Evolutionary conservation across 2,329 filamentous ascomycete species (phyloP).

Genomic region (Cordyceps javanica): DNA sequence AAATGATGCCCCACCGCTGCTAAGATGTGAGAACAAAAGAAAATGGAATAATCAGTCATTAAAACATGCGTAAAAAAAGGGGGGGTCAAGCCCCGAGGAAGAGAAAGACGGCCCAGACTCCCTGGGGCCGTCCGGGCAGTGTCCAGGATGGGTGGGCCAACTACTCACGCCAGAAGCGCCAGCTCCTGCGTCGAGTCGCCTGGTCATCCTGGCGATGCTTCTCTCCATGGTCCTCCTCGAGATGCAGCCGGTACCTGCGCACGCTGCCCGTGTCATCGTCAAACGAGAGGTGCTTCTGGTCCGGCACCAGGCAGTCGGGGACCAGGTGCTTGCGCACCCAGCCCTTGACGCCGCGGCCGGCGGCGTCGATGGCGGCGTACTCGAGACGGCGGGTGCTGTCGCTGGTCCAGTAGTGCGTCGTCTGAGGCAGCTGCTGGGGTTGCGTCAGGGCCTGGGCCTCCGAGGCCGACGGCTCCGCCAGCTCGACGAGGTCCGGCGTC

Average conservation of each 20-base stretch:
- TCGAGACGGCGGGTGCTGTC: slow-evolving; percentile 56
- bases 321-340: slow-evolving; percentile 53
- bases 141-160: too few species aligned
- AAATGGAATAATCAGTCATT: slow-evolving; percentile 8
- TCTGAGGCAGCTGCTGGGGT: slow-evolving; percentile 44
- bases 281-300: slow-evolving; percentile 45
- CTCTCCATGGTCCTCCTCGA: slow-evolving; percentile 39
- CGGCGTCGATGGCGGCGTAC: slow-evolving; percentile 61
- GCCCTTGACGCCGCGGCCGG: slow-evolving; percentile 52
- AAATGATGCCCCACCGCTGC: slow-evolving; percentile 24
- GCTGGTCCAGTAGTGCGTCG: slow-evolving; percentile 62
- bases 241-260: slow-evolving; percentile 53
- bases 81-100: background rate
- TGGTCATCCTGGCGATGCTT: slow-evolving; percentile 15
- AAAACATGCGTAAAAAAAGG: slow-evolving; percentile 7
- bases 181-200: slow-evolving; percentile 11
- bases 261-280: slow-evolving; percentile 60
- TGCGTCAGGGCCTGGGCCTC: background rate
- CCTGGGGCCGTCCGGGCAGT: background rate
- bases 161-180: slow-evolving; percentile 16
- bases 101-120: background rate
- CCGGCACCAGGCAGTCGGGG: slow-evolving; percentile 54
- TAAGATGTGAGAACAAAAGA: background rate
- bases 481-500: slow-evolving; percentile 33
- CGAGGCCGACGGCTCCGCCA: slow-evolving; percentile 17